Evolutionary conservation across 2,329 filamentous ascomycete species (phyloP), one percentile per base, ranked within the genome.

Genomic region (Alternaria brassicae): DNA sequence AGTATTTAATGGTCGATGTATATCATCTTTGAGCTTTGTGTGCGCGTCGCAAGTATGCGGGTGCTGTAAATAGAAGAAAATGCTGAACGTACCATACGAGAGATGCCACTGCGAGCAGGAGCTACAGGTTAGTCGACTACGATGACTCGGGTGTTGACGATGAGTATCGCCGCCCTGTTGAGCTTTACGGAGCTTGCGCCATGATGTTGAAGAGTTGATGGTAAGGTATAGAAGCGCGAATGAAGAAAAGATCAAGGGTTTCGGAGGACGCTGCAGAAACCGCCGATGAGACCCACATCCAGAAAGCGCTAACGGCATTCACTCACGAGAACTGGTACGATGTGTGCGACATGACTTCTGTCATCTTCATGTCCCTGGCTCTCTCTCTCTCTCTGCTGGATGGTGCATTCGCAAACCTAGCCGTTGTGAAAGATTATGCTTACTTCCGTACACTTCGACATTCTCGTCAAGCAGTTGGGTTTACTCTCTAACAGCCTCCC

Each of bases 1-100:
- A 75, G 66, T 69, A 70, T 67, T 63, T 72, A 65, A 74, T 74
- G 74, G 73, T 75, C 72, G 70, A 73, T 74, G 68, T 68, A 68
- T 72, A 56, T 76, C 73, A 76, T 76, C 73, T 60, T 72, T 61
- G 64, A 72, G 70, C 69, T 53, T 34, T 41, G 40, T 19, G 13
- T 27, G 49, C 13, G 48, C 28, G 21, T 40, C 48, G 55, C 55
- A 17, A 37, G 7, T 41, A 30, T 53, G 61, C 37, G 44, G 56
- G 34, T 58, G 61, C 28, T 27, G 49, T 27, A 17, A 49, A 7
- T 21, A 13, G 19, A 9, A 32, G 62, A 44, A 57, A 55, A 57
- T 48, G 28, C 34, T 28, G 17, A 36, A 59, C 65, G 51, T 66
- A 68, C 65, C 61, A 44, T 37, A n/a, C 27, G 25, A 27, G 8